These are phyloP conservation scores for Fusarium pininemorale DNA, from an alignment of 2,329 filamentous ascomycete species.

Conservation along the genomic window DNA sequence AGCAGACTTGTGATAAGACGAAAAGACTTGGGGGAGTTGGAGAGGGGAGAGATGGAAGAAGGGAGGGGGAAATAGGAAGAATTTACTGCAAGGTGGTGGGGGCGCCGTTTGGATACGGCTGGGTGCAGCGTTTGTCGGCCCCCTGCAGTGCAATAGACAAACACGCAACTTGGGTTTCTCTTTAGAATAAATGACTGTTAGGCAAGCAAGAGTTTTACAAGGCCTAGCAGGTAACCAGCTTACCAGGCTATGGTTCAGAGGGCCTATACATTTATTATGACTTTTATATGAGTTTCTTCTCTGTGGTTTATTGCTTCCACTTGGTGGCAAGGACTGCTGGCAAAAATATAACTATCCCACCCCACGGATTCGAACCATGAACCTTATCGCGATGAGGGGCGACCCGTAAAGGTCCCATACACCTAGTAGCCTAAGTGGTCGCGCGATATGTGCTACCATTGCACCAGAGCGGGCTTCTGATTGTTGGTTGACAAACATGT, in stretches of 20 bases:
- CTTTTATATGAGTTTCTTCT: too few relatives aligned
- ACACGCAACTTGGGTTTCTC: not conserved
- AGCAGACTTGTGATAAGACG: fast-evolving
- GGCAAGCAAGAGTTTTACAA: fast-evolving
- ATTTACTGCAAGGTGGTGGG: not conserved
- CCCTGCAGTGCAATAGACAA: not conserved
- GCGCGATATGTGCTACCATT: not conserved
- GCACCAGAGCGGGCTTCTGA: not conserved
- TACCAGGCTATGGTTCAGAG: fast-evolving
- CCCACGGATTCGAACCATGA: not conserved
- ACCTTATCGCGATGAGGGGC: not conserved
- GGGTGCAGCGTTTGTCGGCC: not conserved
- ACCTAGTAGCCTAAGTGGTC: not conserved
- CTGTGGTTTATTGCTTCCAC: not conserved
- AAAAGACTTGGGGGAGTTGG: not conserved
- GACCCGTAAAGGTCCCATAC: not conserved
- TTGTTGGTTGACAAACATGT: not conserved
- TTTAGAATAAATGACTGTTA: fast-evolving
- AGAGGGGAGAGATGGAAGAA: too few relatives aligned
- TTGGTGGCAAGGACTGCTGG: not conserved
- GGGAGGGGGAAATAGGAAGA: not conserved
- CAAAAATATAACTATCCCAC: not conserved
- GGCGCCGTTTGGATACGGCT: not conserved
- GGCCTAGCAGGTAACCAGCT: fast-evolving
- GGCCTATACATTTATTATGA: too few relatives aligned